Evolutionary conservation across 2,329 filamentous ascomycete species (phyloP).

Genomic region (Thermoascus crustaceus): DNA sequence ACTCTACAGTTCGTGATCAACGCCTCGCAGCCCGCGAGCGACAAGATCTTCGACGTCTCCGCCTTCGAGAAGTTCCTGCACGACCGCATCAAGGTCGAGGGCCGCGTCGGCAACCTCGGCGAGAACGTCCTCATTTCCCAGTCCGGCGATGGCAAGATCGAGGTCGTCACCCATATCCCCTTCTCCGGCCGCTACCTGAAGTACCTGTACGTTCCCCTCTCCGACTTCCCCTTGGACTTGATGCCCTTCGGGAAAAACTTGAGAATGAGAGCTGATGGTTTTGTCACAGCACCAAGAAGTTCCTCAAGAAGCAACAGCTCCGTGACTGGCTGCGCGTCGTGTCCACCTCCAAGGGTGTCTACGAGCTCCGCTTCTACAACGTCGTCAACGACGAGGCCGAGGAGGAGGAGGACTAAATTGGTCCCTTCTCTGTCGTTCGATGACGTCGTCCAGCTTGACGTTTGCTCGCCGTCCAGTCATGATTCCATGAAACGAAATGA

Average conservation of each 20-base stretch:
- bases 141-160: slow-evolving; percentile 92
- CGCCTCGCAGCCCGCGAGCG: slow-evolving; percentile 91
- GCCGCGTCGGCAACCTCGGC: slow-evolving; percentile 95
- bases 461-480: too few species aligned
- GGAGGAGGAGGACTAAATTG: slow-evolving; percentile 94
- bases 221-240: not conserved
- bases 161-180: slow-evolving; percentile 94
- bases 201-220: slow-evolving; percentile 70
- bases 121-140: slow-evolving; percentile 85
- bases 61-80: slow-evolving; percentile 99
- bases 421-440: slow-evolving; percentile 9
- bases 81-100: slow-evolving; percentile 99
- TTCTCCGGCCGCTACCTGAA: slow-evolving; percentile 99
- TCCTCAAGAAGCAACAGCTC: slow-evolving; percentile 99
- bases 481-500: too few species aligned
- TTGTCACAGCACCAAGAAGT: slow-evolving; percentile 86
- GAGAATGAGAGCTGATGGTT: slow-evolving; percentile 7
- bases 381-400: slow-evolving; percentile 97
- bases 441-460: not conserved
- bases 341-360: slow-evolving; percentile 94
- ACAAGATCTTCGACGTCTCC: slow-evolving; percentile 99
- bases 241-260: not conserved
- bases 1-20: slow-evolving; percentile 86
- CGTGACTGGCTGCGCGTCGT: slow-evolving; percentile 99
- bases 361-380: slow-evolving; percentile 99